Evolutionary conservation across 2,329 filamentous ascomycete genomes (phyloP).

Genomic region (Penicillium sp.): DNA sequence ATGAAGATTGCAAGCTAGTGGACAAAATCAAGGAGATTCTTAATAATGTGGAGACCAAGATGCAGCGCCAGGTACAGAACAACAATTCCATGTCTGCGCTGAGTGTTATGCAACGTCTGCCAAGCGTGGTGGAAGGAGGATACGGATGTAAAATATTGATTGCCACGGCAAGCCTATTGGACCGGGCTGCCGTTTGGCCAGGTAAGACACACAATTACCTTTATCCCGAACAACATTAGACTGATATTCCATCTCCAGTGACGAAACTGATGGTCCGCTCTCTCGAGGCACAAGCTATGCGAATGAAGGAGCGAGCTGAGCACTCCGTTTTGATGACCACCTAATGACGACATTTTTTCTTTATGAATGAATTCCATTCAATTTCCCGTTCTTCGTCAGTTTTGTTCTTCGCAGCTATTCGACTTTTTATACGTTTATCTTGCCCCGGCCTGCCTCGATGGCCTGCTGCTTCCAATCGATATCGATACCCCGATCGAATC

Average conservation of each 20-base stretch:
- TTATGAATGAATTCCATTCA: conserved; percentile 2
- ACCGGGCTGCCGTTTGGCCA: conserved; percentile 89
- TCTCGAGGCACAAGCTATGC: conserved; percentile 62
- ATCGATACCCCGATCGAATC: conserved; percentile 18
- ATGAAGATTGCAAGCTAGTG: conserved; percentile 84
- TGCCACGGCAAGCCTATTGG: conserved; percentile 81
- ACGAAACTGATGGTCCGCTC: conserved; percentile 69
- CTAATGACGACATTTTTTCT: conserved; percentile 15
- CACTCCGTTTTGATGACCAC: conserved; percentile 33
- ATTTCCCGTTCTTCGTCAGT: background rate
- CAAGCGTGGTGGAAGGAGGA: conserved; percentile 64
- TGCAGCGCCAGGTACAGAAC: conserved; percentile 61
- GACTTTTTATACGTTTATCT: background rate
- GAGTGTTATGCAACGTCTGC: conserved; percentile 53
- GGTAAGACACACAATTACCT: conserved; percentile 54
- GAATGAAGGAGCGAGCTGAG: conserved; percentile 61
- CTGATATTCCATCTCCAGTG: conserved; percentile 43
- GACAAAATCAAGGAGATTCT: conserved; percentile 80
- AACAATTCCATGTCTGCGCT: conserved; percentile 54
- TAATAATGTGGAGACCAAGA: conserved; percentile 73
- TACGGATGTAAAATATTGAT: conserved; percentile 82
- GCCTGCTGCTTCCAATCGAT: conserved; percentile 3
- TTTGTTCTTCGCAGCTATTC: background rate
- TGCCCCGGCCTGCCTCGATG: background rate
- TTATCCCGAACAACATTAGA: background rate